Conservation (phyloP, 140 eudicot genomes). For the Anethum foeniculum region DNA sequence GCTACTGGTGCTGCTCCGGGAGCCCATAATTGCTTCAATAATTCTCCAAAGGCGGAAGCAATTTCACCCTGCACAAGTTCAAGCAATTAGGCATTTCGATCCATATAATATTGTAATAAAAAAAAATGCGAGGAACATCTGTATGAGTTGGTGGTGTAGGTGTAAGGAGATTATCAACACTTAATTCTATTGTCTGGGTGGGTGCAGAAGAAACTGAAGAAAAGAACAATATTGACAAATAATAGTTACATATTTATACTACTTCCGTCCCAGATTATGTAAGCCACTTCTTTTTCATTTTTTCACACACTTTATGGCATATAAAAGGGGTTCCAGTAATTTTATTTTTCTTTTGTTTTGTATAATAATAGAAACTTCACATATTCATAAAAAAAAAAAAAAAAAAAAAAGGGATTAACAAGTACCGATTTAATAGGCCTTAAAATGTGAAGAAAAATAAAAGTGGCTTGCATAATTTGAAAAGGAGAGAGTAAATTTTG, state of each 20-base stretch:
- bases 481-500: background rate
- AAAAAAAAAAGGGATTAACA: background rate
- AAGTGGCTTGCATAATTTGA: background rate
- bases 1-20: slow-evolving; percentile 64
- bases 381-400: no score
- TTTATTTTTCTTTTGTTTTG: no score
- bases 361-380: background rate
- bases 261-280: background rate
- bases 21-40: slow-evolving; percentile 73
- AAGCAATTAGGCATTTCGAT: background rate
- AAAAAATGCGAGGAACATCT: slow-evolving; percentile 1
- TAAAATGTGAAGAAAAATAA: background rate
- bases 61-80: slow-evolving; percentile 65
- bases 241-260: background rate
- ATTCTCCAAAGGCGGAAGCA: slow-evolving; percentile 82
- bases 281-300: background rate
- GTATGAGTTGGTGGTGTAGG: background rate
- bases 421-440: background rate
- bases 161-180: background rate
- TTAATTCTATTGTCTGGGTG: background rate
- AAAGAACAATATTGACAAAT: background rate
- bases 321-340: no score
- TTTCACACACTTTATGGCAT: background rate
- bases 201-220: background rate
- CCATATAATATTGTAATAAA: background rate